Evolutionary conservation across 495 filamentous ascomycete species (phyloP), one percentile per base, ranked within the genome.

Genomic region (Pyronema domesticum): DNA sequence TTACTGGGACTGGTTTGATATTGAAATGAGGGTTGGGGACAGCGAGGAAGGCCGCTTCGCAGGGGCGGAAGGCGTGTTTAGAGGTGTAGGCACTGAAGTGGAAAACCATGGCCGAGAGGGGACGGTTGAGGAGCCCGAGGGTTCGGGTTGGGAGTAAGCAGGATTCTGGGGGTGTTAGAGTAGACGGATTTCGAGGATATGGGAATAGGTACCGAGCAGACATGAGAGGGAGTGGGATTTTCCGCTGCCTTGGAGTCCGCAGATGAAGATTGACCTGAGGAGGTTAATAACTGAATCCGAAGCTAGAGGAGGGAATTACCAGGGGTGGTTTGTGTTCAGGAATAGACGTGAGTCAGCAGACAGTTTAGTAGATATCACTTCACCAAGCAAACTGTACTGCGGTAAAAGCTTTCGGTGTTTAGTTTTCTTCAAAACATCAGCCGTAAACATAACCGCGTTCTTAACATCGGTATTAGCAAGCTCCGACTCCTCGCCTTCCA

Each of bases 221-320:
- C 80, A 85, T 0, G 79, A 78, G 10, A 86, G 64, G 0, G 80
- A 83, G 60, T 87, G 81, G 35, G 76, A 80, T 69, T 87, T 89
- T 1, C 84, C 85, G 46, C 77, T 80, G 0, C 83, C 84, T 64
- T 88, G 83, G 47, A 74, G 76, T 2, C 83, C 83, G 58, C 83
- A 89, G 44, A 88, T 81, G 64, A 87, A 88, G 0, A 48, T 18
- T 6, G 55, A 57, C 23, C 23, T 30, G 23, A 30, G 23, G 23
- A 5, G 23, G 23, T 30, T 30, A 42, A 42, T 7, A 42, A 42
- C 15, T 17, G 39, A 42, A 42, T 42, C 39, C 1, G 11, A 6
- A 17, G 39, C 11, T 13, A 1, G 39, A 17, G 39, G 39, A 42
- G 39, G 3, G 6, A 19, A 11, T 36, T 43, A 55, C 53, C 46